These are phyloP conservation scores for Neofusicoccum sp. DNA, from an alignment of 2,329 filamentous ascomycete genomes.

Conservation along the genomic window DNA sequence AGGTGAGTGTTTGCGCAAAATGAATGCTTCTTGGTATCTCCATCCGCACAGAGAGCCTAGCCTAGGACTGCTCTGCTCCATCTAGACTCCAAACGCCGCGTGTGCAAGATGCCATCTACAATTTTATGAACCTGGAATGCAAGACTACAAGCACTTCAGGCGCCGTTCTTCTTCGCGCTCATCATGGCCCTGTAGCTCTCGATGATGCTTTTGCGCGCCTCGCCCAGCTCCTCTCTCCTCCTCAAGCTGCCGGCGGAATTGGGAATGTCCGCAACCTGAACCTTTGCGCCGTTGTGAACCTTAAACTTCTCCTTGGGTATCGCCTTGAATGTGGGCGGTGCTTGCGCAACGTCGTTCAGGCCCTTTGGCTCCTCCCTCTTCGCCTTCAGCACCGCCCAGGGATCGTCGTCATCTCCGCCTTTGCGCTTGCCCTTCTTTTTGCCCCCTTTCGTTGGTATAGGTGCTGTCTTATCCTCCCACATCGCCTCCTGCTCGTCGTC, in stretches of 20 bases:
- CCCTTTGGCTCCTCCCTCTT: conserved; percentile 47
- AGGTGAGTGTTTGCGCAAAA: too few relatives aligned
- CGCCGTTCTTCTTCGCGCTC: conserved; percentile 1
- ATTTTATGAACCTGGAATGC: too few relatives aligned
- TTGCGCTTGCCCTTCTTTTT: conserved; percentile 49
- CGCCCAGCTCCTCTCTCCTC: conserved; percentile 70
- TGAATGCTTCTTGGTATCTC: conserved; percentile 1
- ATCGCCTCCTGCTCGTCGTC: conserved; percentile 62
- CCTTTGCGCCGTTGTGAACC: conserved; percentile 61
- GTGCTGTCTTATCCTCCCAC: conserved; percentile 63
- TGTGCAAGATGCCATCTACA: neutral
- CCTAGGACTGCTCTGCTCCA: too few relatives aligned
- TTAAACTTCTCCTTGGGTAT: conserved; percentile 63
- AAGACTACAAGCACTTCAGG: neutral
- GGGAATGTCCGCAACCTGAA: conserved; percentile 68
- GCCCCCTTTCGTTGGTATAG: conserved; percentile 56
- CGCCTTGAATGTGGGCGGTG: conserved; percentile 70
- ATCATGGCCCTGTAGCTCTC: conserved; percentile 60
- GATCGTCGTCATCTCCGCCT: conserved; percentile 62
- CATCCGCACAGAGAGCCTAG: neutral
- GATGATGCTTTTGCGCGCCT: conserved; percentile 67
- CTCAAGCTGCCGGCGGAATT: conserved; percentile 68
- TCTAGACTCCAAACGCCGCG: neutral
- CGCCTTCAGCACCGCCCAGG: conserved; percentile 71
- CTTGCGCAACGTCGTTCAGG: conserved; percentile 62